phyloP scores from a whole-genome alignment of 768 basidiomycete species.

The Lactifluus volemus region DNA sequence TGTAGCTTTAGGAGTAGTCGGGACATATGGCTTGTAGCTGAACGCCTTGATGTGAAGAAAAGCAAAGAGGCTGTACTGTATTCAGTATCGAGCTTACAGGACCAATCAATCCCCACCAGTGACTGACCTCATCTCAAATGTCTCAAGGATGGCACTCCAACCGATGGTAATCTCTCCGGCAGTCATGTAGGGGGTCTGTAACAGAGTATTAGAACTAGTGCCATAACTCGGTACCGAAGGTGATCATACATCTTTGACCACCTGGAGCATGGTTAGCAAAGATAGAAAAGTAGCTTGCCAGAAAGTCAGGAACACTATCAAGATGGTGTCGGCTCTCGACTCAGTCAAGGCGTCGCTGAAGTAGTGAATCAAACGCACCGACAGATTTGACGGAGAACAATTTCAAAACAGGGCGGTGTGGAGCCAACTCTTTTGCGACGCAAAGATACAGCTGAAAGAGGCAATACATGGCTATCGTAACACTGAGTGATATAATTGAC shows the following conservation, averaged over 20 bases:
- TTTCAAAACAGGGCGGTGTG: constrained; percentile 55
- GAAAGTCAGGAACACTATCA: constrained; percentile 60
- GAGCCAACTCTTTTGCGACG: constrained; percentile 44
- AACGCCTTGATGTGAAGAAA: constrained; percentile 68
- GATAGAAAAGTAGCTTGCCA: constrained; percentile 64
- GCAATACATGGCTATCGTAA: constrained; percentile 73
- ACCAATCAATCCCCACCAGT: constrained; percentile 23
- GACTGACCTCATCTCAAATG: constrained; percentile 63
- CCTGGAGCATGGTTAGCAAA: constrained; percentile 44
- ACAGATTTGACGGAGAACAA: constrained; percentile 67
- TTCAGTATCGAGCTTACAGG: background rate
- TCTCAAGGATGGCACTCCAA: constrained; percentile 57
- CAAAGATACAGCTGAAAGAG: constrained; percentile 61
- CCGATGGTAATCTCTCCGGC: constrained; percentile 67
- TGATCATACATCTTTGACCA: constrained; percentile 51
- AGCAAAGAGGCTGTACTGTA: constrained; percentile 46
- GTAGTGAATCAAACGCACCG: constrained; percentile 31
- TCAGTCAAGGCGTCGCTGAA: background rate
- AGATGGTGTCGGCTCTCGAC: background rate
- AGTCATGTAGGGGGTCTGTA: constrained; percentile 58
- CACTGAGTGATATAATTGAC: constrained; percentile 55
- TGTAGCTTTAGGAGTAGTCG: constrained; percentile 25
- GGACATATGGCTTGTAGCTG: constrained; percentile 53
- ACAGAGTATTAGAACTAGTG: constrained; percentile 4
- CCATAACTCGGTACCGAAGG: background rate